Evolutionary conservation across 768 basidiomycete genomes (phyloP), one percentile per base, ranked within the genome.

Genomic region (Pleurotus tuoliensis): DNA sequence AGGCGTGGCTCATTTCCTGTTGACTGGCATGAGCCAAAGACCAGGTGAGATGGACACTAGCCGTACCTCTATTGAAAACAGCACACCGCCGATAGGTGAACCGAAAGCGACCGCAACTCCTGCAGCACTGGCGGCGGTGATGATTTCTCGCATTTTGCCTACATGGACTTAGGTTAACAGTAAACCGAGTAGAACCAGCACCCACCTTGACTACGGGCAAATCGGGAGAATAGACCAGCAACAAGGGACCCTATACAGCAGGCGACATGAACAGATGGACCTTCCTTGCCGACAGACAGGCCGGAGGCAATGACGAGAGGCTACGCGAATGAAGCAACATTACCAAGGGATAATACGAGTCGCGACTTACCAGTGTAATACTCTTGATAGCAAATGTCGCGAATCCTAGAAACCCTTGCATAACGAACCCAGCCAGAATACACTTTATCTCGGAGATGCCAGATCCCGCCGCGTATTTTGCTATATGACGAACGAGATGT

Each of bases 391-490:
- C 78, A 61, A 98, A 88, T 1, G 97, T 98, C 67, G 87, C 84
- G 58, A 88, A 85, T 12, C 93, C 90, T 37, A 98, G 79, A 71
- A 89, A 99, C 0, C 94, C 94, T 69, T 97, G 87, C 90, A 99
- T 98, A 62, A 95, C 80, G 73, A 99, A 99, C 3, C 97, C 97
- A 7, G 92, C 92, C 27, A 99, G 76, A 63, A 98, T 98, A 67
- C 94, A 97, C 66, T 98, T 99, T 72, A 99, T 98, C 71, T 99
- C 97, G 18, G 95, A 93, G 47, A 99, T 98, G 50, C 97, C 97
- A 57, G 95, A 98, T 4, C 97, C 95, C 16, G 97, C 97, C 12
- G 97, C 95, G 70, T 96, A 96, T 54, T 87, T 94, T 7, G 96
- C 95, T 64, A 95, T 83, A 7, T 84, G 85, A 53, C 83, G 81